Base-by-base conservation (phyloP, 345 rosid genomes). In the Gossypium sturtianum region DNA sequence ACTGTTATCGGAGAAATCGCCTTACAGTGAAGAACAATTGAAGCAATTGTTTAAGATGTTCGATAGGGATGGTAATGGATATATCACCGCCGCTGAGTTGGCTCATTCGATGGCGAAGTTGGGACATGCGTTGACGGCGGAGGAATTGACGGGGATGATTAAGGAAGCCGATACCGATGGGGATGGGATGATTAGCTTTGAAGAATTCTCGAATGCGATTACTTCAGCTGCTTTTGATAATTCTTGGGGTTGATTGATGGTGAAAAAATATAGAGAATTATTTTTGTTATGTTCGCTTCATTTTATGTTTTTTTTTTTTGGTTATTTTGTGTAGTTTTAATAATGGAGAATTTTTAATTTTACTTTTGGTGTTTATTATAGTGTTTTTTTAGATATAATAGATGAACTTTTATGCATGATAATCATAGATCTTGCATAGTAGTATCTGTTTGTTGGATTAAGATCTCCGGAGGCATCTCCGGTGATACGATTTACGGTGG, bases 221-320 rank as follows among this genome's bases (percentile, higher is more conserved):
- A 89, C 87, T n/a, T 90, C 94, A 0, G 99, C 99, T n/a, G 97
- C 99, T 13, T 93, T 90, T 76, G 94, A 93, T 76, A 87, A 95
- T 83, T 81, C 94, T 34, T 91, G 94, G 96, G 79, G 70, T 75
- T 91, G 64, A 59, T 59, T 59, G 81, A 90, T 45, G 17, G 15
- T 2, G 34, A 0, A 11, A 7, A 23, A 22, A 38, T 1, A 16
- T 7, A 57, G 25, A 34, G 38, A 34, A 6, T 34, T 34, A 34
- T 34, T 34, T 34, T 34, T 34, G 7, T 34, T 34, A 5, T 34
- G 41, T 34, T 34, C 41, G 41, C 41, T 34, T 34, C 41, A 7
- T 34, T 34, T 34, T 34, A 34, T 34, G 7, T 29, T 29, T 29
- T 29, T 29, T 4, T 34, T 34, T 5, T 34, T 34, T 5, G 38